Conservation (phyloP, 192 early-diverging fungal species). For the Linnemannia schmuckeri region DNA sequence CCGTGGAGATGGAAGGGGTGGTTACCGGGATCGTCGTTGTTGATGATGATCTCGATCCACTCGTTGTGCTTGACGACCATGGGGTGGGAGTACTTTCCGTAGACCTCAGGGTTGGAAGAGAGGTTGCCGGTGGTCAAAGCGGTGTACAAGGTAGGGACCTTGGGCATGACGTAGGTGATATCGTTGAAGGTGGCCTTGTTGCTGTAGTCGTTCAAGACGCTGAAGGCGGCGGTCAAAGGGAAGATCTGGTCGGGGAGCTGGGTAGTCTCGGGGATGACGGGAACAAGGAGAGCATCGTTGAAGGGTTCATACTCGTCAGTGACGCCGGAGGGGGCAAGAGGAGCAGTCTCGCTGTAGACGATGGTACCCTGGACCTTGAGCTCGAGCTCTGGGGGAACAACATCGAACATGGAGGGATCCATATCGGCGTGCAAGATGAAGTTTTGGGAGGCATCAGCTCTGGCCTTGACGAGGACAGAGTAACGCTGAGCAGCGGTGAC, state of each 20-base stretch:
- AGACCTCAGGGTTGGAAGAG: slow-evolving; percentile 63
- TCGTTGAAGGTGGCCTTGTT: slow-evolving; percentile 90
- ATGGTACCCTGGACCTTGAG: slow-evolving; percentile 73
- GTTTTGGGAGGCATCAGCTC: slow-evolving; percentile 70
- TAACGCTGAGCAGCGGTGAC: slow-evolving; percentile 83
- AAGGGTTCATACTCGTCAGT: slow-evolving; percentile 63
- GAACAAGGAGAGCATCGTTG: slow-evolving; percentile 68
- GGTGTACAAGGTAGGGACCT: slow-evolving; percentile 75
- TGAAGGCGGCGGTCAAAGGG: slow-evolving; percentile 71
- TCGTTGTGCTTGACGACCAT: slow-evolving; percentile 74
- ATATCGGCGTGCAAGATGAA: slow-evolving; percentile 82
- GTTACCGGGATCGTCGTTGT: slow-evolving; percentile 79
- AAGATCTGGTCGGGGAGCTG: slow-evolving; percentile 62
- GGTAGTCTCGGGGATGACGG: slow-evolving; percentile 57
- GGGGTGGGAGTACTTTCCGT: slow-evolving; percentile 75
- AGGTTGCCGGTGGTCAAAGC: slow-evolving; percentile 71
- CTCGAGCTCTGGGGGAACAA: slow-evolving; percentile 66
- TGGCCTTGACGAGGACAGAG: slow-evolving; percentile 84
- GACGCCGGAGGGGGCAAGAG: slow-evolving; percentile 26
- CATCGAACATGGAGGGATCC: slow-evolving; percentile 83
- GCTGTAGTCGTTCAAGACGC: slow-evolving; percentile 75
- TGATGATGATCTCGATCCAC: slow-evolving; percentile 77
- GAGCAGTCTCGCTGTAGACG: slow-evolving; percentile 59
- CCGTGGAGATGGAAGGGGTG: slow-evolving; percentile 92
- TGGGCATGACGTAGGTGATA: slow-evolving; percentile 73